Conservation (phyloP, 192 early-diverging fungal genomes). For the Podila horticola region DNA sequence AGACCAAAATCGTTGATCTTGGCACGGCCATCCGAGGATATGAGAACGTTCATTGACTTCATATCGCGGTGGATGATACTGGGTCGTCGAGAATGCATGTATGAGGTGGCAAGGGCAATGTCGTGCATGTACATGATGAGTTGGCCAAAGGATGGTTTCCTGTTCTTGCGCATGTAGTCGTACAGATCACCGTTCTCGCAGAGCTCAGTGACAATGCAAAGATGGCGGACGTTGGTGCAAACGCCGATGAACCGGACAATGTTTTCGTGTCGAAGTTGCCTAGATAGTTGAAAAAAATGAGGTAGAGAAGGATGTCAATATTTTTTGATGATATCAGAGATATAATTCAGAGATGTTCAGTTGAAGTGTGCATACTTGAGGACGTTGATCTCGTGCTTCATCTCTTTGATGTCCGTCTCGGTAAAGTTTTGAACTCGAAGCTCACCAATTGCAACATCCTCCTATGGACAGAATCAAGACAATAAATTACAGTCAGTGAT, state of each 20-base stretch:
- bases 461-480: constrained; percentile 34
- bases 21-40: constrained; percentile 68
- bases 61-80: constrained; percentile 81
- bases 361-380: constrained; percentile 61
- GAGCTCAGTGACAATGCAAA: constrained; percentile 80
- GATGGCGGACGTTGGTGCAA: constrained; percentile 69
- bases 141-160: constrained; percentile 70
- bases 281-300: constrained; percentile 14
- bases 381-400: constrained; percentile 81
- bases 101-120: constrained; percentile 76
- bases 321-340: neutral
- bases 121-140: constrained; percentile 82
- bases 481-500: neutral
- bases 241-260: constrained; percentile 80
- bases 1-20: constrained; percentile 88
- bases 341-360: neutral
- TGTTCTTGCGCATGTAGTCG: constrained; percentile 74
- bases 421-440: constrained; percentile 74
- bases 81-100: constrained; percentile 76
- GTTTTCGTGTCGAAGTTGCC: constrained; percentile 80
- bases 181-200: constrained; percentile 81
- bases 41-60: constrained; percentile 83
- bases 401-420: constrained; percentile 74
- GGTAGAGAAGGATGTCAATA: neutral
- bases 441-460: constrained; percentile 77